Conservation (phyloP, 2,329 filamentous ascomycete species). For the Xylogone sp. region DNA sequence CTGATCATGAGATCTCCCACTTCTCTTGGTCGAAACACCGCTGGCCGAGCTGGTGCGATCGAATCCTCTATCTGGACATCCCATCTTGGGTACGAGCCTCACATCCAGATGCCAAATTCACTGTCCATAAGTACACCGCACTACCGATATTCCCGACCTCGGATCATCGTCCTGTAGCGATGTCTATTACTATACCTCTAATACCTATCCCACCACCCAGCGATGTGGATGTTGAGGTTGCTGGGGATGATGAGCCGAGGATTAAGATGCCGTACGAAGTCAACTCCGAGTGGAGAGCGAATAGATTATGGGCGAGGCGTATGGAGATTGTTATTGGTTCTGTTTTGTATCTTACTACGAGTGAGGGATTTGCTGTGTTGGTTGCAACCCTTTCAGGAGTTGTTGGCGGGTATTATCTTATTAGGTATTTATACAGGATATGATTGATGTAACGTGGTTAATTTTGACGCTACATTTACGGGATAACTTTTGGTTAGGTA, state of each 20-base stretch:
- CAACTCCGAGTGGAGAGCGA: constrained; percentile 51
- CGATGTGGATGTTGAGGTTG: constrained; percentile 20
- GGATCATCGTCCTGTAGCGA: constrained; percentile 81
- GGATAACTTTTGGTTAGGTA: background rate
- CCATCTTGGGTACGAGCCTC: constrained; percentile 45
- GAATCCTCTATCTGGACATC: constrained; percentile 72
- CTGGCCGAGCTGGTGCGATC: constrained; percentile 91
- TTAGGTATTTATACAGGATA: constrained; percentile 12
- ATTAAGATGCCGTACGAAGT: constrained; percentile 52
- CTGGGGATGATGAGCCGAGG: constrained; percentile 30
- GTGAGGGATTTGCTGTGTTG: constrained; percentile 27
- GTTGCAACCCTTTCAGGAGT: constrained; percentile 23
- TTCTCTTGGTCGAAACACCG: constrained; percentile 79
- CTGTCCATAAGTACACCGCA: constrained; percentile 62
- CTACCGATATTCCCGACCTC: constrained; percentile 77
- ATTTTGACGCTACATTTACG: too few species aligned
- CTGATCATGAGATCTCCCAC: constrained; percentile 35
- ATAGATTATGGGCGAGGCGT: constrained; percentile 48
- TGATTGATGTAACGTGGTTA: background rate
- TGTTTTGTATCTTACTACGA: constrained; percentile 38
- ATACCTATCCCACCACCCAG: constrained; percentile 30
- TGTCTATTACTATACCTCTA: constrained; percentile 66
- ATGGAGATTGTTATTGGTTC: constrained; percentile 58
- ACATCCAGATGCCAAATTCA: constrained; percentile 41
- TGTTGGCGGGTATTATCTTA: constrained; percentile 23